phyloP scores from a whole-genome alignment of 768 basidiomycete species.

The Arthromyces matolae region DNA sequence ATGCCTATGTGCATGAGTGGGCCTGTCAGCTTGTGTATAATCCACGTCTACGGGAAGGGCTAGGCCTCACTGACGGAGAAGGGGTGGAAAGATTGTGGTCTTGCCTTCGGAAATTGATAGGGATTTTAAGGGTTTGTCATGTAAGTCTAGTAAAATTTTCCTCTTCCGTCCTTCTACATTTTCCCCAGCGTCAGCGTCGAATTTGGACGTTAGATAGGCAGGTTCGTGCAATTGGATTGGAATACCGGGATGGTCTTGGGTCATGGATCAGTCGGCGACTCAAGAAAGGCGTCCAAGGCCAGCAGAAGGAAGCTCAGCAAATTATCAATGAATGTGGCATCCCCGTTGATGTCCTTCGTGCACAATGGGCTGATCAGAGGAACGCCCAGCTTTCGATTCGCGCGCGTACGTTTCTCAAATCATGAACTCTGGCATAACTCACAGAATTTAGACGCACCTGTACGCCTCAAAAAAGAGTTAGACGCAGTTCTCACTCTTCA shows the following conservation, averaged over 20 bases:
- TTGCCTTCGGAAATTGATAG: conserved; percentile 30
- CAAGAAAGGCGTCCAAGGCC: conserved; percentile 10
- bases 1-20: conserved; percentile 27
- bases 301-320: conserved; percentile 11
- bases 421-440: too few species aligned
- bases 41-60: conserved; percentile 23
- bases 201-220: conserved; percentile 35
- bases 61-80: too few species aligned
- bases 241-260: conserved; percentile 27
- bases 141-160: conserved; percentile 22
- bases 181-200: conserved; percentile 18
- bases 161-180: conserved; percentile 9
- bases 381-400: conserved; percentile 25
- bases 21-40: conserved; percentile 28
- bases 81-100: conserved; percentile 27
- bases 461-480: too few species aligned
- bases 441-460: too few species aligned
- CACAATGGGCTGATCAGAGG: conserved; percentile 32
- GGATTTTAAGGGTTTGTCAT: too few species aligned
- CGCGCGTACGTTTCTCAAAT: conserved; percentile 22
- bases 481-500: too few species aligned
- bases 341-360: conserved; percentile 14
- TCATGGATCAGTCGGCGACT: conserved; percentile 27
- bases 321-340: conserved; percentile 18
- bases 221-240: conserved; percentile 20